Evolutionary conservation across 2,329 filamentous ascomycete genomes (phyloP), one percentile per base, ranked within the genome.

Genomic region (Hypoxylon sp.): DNA sequence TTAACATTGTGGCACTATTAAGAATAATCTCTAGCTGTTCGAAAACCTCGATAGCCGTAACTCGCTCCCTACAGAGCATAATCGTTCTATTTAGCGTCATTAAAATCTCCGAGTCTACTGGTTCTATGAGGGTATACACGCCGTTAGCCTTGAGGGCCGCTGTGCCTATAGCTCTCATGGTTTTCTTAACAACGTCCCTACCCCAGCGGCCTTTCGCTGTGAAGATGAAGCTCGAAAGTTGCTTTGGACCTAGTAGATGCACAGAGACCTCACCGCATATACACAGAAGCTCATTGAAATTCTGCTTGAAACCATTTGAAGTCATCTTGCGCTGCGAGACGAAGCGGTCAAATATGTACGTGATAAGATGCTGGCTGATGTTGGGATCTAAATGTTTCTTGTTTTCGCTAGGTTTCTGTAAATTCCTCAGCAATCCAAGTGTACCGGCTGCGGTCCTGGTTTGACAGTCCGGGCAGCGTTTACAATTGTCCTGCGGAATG

Each of bases 381-480:
- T 57, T 30, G 1, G 50, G 28, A n/a, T 69, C 63, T 5, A n/a
- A 17, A 13, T 21, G n/a, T 14, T 21, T 45, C 5, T 25, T n/a
- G 7, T 14, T 25, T 11, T 66, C 46, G 4, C 25, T 3, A 2
- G 59, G 19, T 7, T 51, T 46, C 30, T 52, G 51, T 6, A 67
- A 19, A 17, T 34, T 67, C 21, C 23, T 50, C 0, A 69, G 19
- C 3, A 69, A 25, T 3, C 3, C 23, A n/a, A 64, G 34, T 9
- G 51, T 36, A 2, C 63, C 63, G 2, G 6, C 9, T 3, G 57
- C 51, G 0, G 56, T 48, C 13, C 48, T 57, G 3, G 56, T 62
- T 41, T 67, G 67, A 30, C 67, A 69, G 5, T 67, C 56, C 2
- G 63, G 67, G 34, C 67, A 69, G 13, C 60, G 63, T 2, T 48